A percentile compares a stretch with the other conserved stretches of the same genome.
Conservation (phyloP, 495 filamentous ascomycete genomes). For the Xylaria sp. region DNA sequence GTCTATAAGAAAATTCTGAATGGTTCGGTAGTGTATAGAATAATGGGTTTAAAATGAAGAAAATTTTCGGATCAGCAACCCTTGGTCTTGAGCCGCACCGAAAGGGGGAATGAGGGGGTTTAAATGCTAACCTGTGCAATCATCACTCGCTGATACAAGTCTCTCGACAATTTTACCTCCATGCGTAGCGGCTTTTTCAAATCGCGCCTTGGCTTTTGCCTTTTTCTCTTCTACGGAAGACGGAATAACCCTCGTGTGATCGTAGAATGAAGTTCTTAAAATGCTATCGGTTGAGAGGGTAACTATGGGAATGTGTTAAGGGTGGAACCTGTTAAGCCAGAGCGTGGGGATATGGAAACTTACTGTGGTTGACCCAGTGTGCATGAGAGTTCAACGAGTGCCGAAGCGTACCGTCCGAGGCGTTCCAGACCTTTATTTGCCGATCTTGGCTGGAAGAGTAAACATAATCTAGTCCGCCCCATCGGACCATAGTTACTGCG, state of each 20-base stretch:
- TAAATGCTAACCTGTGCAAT: conserved; percentile 67
- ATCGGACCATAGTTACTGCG: conserved; percentile 87
- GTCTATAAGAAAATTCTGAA: neutral
- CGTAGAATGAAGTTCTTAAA: conserved; percentile 86
- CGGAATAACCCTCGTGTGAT: conserved; percentile 75
- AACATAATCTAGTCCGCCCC: conserved; percentile 88
- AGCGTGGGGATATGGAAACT: neutral
- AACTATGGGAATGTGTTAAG: conserved; percentile 48
- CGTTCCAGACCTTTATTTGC: conserved; percentile 90
- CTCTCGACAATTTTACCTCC: conserved; percentile 82
- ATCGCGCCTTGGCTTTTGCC: conserved; percentile 80
- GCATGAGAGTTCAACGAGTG: conserved; percentile 83
- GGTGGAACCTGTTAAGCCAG: neutral
- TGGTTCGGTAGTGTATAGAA: neutral
- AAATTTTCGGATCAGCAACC: neutral
- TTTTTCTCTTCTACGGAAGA: conserved; percentile 71
- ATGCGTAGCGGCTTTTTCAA: conserved; percentile 83
- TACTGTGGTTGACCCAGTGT: conserved; percentile 88
- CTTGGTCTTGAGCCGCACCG: neutral
- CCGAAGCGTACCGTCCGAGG: conserved; percentile 75
- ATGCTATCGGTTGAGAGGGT: conserved; percentile 92
- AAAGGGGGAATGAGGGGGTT: neutral
- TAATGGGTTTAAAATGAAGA: too few relatives aligned
- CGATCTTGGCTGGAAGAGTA: conserved; percentile 94
- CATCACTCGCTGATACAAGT: conserved; percentile 88